Percentiles rank a stretch among this genome's conserved stretches.
Conservation (phyloP, 2,329 filamentous ascomycete genomes). For the Fusarium sp. region DNA sequence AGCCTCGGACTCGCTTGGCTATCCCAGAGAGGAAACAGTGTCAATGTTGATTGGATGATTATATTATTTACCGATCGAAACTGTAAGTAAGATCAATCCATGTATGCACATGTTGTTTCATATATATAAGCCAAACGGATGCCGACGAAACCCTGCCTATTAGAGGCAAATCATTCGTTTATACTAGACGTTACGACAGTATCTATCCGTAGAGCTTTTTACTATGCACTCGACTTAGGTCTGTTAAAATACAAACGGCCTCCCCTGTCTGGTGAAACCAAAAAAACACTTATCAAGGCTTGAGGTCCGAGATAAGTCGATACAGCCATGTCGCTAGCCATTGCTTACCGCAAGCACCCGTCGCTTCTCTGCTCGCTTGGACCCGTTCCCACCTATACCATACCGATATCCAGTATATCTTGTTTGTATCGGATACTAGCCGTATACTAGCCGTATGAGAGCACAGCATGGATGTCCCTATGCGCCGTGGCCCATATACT, state of each 20-base stretch:
- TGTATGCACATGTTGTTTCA: background rate
- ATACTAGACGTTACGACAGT: too few relatives aligned
- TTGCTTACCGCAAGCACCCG: background rate
- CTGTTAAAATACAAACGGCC: background rate
- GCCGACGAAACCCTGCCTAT: background rate
- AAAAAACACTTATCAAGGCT: background rate
- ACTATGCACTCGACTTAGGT: background rate
- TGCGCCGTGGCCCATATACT: background rate
- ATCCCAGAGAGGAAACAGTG: background rate
- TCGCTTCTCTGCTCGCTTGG: background rate
- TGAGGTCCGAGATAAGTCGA: background rate
- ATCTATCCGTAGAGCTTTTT: too few relatives aligned
- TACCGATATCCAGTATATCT: background rate
- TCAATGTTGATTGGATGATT: background rate
- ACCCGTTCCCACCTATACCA: background rate
- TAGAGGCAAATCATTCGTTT: background rate
- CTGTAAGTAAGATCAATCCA: background rate
- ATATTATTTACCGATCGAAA: background rate
- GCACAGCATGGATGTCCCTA: background rate
- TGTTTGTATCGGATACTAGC: background rate
- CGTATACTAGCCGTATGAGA: background rate
- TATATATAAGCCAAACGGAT: background rate
- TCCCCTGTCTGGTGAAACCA: background rate
- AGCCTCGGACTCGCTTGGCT: constrained; percentile 24
- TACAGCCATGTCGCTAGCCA: background rate